Base-by-base conservation (phyloP, 257 asterid species). In the Solanum sitiens region DNA sequence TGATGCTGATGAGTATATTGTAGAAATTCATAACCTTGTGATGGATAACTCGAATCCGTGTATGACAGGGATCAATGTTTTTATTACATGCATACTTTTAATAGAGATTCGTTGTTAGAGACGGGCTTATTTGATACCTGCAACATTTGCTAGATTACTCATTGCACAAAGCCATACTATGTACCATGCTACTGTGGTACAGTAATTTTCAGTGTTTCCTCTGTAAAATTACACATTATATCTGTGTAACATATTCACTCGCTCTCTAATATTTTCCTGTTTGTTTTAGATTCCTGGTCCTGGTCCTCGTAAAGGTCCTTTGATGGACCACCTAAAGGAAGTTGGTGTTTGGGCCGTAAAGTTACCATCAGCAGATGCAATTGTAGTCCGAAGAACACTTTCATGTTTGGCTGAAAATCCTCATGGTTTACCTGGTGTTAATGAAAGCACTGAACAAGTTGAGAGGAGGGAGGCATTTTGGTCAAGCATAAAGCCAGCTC, bases 351-450 rank as follows among this genome's bases (percentile, higher is more conserved):
- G 98, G 99, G 96, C 94, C 14, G 79, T 96, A 75, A 93, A 90
- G 93, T 91, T 96, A 83, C 96, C 99, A 65, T 95, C 98, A 40
- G 98, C 98, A 0, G 99, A 96, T 92, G 88, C 98, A n/a, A 82
- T 87, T 18, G 96, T 94, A 2, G 98, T 95, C 35, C 94, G 95
- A 75, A 92, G 98, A 93, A 95, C 98, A 2, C 88, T 92, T 53
- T 63, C 94, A 21, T 88, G 89, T 13, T 90, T 95, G 50, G 87
- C 93, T 7, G 95, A 91, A 88, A 92, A 93, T 74, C 98, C 98
- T 37, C 65, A 63, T 5, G 99, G 98, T 33, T 74, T 96, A 73
- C 91, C 94, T 11, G 98, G 98, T 67, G 92, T 89, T 6, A 87
- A 91, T 9, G 99, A 96, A 89, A 92, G 88, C 82, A 77, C 79